phyloP scores from a whole-genome alignment of 1,284 basidiomycete species.

The Cystobasidium slooffiae region DNA sequence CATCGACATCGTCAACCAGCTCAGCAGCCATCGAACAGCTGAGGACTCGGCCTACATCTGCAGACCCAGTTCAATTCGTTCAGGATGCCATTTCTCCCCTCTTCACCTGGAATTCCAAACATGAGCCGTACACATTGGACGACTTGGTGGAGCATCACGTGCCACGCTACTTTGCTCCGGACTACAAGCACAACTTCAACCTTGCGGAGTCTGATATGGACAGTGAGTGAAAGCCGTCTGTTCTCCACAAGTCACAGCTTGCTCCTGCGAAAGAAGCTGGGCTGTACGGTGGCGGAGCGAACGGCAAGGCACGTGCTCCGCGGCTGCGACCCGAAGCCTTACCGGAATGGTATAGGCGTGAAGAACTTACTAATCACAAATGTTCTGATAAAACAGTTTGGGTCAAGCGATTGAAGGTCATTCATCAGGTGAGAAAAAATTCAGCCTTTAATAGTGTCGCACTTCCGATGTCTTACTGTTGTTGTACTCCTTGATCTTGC shows the following conservation, averaged over 20 bases:
- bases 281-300: background rate
- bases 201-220: background rate
- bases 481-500: background rate
- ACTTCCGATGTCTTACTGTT: background rate
- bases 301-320: background rate
- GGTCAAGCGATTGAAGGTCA: background rate
- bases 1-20: background rate
- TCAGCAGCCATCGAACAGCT: slow-evolving; percentile 11
- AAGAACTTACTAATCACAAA: background rate
- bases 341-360: background rate
- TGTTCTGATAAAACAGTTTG: background rate
- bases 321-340: no score
- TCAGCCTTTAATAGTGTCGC: background rate
- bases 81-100: slow-evolving; percentile 21
- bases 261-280: background rate
- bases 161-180: slow-evolving; percentile 21
- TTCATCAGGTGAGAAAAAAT: background rate
- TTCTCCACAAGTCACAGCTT: background rate
- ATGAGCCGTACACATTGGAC: slow-evolving; percentile 2
- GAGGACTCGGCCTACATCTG: background rate
- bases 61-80: slow-evolving; percentile 32
- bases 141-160: slow-evolving; percentile 23
- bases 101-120: slow-evolving; percentile 21
- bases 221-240: slow-evolving; percentile 3
- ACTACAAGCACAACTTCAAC: slow-evolving; percentile 18